phyloP scores from a whole-genome alignment of 2,329 filamentous ascomycete genomes.

The Lachnellula suecica region DNA sequence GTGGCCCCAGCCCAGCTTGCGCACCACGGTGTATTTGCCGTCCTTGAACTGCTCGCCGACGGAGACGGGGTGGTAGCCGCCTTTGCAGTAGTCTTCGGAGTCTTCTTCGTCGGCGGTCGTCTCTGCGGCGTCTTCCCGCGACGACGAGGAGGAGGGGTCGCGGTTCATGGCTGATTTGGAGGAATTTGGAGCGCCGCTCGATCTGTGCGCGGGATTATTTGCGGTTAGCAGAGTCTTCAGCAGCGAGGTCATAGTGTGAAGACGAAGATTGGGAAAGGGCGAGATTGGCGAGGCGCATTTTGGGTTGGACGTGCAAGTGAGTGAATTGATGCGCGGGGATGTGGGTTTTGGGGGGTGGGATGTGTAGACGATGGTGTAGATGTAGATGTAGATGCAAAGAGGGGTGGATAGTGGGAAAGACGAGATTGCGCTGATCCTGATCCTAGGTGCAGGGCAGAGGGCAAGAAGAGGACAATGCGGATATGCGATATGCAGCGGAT shows the following conservation, averaged over 20 bases:
- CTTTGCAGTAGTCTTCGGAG: slow-evolving; percentile 98
- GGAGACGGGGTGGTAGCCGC: slow-evolving; percentile 92
- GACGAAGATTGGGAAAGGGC: slow-evolving; percentile 4
- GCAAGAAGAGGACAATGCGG: too few species aligned
- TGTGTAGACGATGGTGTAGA: background rate
- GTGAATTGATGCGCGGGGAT: background rate
- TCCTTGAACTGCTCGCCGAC: slow-evolving; percentile 98
- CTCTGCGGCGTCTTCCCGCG: slow-evolving; percentile 80
- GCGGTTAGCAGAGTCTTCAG: slow-evolving; percentile 29
- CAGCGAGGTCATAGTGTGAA: slow-evolving; percentile 31
- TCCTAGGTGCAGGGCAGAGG: too few species aligned
- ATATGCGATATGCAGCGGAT: too few species aligned
- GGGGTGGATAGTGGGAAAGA: background rate
- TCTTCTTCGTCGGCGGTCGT: slow-evolving; percentile 98
- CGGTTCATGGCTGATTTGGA: slow-evolving; percentile 30
- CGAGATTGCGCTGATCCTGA: too few species aligned
- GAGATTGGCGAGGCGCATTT: slow-evolving; percentile 3
- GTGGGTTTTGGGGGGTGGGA: slow-evolving; percentile 7
- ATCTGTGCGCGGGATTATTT: slow-evolving; percentile 29
- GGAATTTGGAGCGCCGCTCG: slow-evolving; percentile 26
- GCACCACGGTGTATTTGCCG: slow-evolving; percentile 91
- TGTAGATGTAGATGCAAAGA: slow-evolving; percentile 16
- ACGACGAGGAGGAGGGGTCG: slow-evolving; percentile 68
- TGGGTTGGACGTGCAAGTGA: background rate
- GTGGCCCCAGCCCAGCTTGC: slow-evolving; percentile 96